Percentiles rank a stretch among this genome's conserved stretches.
phyloP scores from a whole-genome alignment of 1,139 yeast genomes.

The Hemisphaericaspora xylofermentans region DNA sequence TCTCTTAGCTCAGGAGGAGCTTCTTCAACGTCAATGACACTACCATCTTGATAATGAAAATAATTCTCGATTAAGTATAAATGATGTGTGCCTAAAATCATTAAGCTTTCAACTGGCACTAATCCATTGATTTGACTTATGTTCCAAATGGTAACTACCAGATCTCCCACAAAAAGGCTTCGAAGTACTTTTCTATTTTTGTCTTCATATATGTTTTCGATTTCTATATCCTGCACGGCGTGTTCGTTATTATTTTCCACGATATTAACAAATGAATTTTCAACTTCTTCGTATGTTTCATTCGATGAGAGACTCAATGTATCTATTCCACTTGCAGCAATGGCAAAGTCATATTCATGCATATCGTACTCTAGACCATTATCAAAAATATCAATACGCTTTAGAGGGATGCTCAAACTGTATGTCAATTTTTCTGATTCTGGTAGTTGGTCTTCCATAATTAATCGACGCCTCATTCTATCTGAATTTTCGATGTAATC shows the following conservation, averaged over 20 bases:
- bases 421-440: slow-evolving; percentile 45
- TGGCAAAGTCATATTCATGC: slow-evolving; percentile 19
- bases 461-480: slow-evolving; percentile 59
- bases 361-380: slow-evolving; percentile 4
- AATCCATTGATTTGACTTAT: slow-evolving; percentile 72
- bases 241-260: slow-evolving; percentile 11
- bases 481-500: slow-evolving; percentile 70
- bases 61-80: slow-evolving; percentile 70
- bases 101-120: slow-evolving; percentile 68
- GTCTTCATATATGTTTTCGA: slow-evolving; percentile 49
- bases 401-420: slow-evolving; percentile 39
- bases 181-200: slow-evolving; percentile 71
- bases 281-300: slow-evolving; percentile 13
- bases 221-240: slow-evolving; percentile 38
- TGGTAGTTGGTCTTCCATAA: slow-evolving; percentile 51
- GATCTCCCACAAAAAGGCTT: slow-evolving; percentile 69
- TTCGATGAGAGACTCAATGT: slow-evolving; percentile 26
- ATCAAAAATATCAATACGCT: slow-evolving; percentile 19
- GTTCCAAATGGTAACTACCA: slow-evolving; percentile 69
- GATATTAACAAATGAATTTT: slow-evolving; percentile 45
- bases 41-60: slow-evolving; percentile 57
- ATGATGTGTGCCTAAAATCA: slow-evolving; percentile 64
- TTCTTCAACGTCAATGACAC: slow-evolving; percentile 66
- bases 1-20: slow-evolving; percentile 63
- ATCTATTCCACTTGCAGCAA: slow-evolving; percentile 23